Evolutionary conservation across 768 basidiomycete genomes (phyloP), one percentile per base, ranked within the genome.

Genomic region (Mrakia blollopis): DNA sequence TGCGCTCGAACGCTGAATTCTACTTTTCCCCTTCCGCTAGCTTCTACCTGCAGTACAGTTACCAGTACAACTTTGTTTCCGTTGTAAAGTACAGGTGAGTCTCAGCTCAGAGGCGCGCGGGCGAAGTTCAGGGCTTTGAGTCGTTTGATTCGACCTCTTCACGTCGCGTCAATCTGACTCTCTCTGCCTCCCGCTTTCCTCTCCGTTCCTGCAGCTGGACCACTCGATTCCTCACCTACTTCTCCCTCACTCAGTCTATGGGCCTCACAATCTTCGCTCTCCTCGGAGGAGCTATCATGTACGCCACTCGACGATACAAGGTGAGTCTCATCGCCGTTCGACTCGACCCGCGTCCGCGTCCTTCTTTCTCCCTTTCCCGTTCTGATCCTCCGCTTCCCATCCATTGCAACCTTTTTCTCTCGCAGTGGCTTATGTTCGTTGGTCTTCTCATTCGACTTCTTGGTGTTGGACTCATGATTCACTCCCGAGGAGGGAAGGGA

Each of bases 41-140:
- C 30, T 83, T 85, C 80, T 85, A 85, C 85, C 86, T 93, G 63
- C 89, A 91, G 1, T 89, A 85, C 83, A 89, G 89, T 11, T 92
- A 92, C 81, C 87, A 91, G n/a, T 92, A 88, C 85, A 90, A 89
- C 71, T 83, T 82, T 74, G 79, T 83, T 67, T 80, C 79, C 54
- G 80, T 82, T 39, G 82, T 81, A 44, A 80, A 81, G 69, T 23
- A 25, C n/a, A 76, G 65, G 47, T 50, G 47, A 50, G 47, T 50
- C n/a, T 21, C 16, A 50, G 47, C 47, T 41, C 44, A 2, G n/a
- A n/a, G n/a, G n/a, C n/a, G n/a, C n/a, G n/a, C n/a, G n/a, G n/a
- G n/a, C n/a, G n/a, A n/a, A n/a, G n/a, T n/a, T n/a, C n/a, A n/a
- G n/a, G n/a, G n/a, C n/a, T n/a, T n/a, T n/a, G n/a, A n/a, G n/a